A percentile compares a stretch with the other conserved stretches of the same genome.
These are phyloP conservation scores for Pythium vanterpoolii DNA, from an alignment of 352 stramenopile genomes.

Conservation along the genomic window DNA sequence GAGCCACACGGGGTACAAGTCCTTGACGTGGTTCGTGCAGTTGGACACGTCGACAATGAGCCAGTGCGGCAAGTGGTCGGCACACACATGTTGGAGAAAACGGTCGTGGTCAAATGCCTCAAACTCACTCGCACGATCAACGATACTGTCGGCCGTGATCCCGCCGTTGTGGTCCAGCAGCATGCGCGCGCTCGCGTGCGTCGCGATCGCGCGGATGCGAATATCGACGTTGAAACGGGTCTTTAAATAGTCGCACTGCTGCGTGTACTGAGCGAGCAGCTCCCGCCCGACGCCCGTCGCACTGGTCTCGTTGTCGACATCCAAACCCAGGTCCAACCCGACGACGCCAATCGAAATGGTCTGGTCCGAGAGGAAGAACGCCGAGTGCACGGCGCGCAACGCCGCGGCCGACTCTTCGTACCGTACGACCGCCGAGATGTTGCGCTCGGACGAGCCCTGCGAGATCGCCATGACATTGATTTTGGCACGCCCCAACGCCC, in stretches of 20 bases:
- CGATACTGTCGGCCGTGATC: conserved; percentile 43
- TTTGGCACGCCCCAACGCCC: conserved; percentile 88
- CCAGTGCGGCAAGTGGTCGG: conserved; percentile 88
- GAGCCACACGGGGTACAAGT: conserved; percentile 90
- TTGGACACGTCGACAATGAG: conserved; percentile 95
- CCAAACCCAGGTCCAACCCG: conserved; percentile 82
- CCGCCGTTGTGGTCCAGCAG: conserved; percentile 62
- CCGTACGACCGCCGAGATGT: conserved; percentile 94
- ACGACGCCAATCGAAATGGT: conserved; percentile 92
- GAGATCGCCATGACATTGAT: conserved; percentile 96
- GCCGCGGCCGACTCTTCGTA: conserved; percentile 88
- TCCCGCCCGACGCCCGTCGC: conserved; percentile 69
- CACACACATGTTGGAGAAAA: conserved; percentile 79
- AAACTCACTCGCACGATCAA: conserved; percentile 16
- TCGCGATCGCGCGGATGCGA: conserved; percentile 73
- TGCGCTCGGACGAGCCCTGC: conserved; percentile 92
- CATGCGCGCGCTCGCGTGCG: conserved; percentile 55
- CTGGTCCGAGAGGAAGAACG: conserved; percentile 93
- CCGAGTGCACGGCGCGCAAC: conserved; percentile 91
- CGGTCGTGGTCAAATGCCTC: conserved; percentile 56
- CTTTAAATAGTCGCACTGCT: conserved; percentile 83
- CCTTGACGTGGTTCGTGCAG: conserved; percentile 71
- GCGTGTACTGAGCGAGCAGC: conserved; percentile 84
- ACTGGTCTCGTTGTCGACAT: conserved; percentile 28
- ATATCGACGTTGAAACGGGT: conserved; percentile 85